These are phyloP conservation scores for Ganoderma multipileum DNA, from an alignment of 1,284 basidiomycete species.

Conservation along the genomic window DNA sequence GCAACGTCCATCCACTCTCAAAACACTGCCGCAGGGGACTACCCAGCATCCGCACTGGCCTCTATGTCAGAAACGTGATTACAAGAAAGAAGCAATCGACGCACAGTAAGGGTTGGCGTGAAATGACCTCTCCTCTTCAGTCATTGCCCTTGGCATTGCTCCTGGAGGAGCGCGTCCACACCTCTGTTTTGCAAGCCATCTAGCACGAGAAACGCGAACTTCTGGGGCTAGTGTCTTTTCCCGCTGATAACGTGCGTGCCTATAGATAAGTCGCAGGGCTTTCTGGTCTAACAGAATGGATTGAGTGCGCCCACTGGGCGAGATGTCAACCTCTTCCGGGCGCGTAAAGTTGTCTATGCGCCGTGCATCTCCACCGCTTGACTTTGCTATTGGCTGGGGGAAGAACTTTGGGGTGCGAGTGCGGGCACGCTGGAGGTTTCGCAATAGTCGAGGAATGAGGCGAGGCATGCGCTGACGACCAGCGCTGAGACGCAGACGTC, in stretches of 20 bases:
- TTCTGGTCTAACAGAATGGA: constrained; percentile 34
- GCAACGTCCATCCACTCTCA: constrained; percentile 57
- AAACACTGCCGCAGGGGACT: constrained; percentile 65
- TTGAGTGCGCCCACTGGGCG: constrained; percentile 30
- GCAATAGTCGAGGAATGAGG: constrained; percentile 66
- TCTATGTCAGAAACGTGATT: background rate
- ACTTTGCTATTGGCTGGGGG: background rate
- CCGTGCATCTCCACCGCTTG: background rate
- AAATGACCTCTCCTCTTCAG: constrained; percentile 63
- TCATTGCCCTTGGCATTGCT: constrained; percentile 63
- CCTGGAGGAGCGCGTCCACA: constrained; percentile 25
- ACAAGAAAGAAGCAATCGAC: constrained; percentile 32
- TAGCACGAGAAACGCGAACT: constrained; percentile 15
- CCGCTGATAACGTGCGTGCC: constrained; percentile 25
- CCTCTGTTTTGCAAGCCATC: constrained; percentile 13
- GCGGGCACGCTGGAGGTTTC: constrained; percentile 43
- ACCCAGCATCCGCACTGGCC: constrained; percentile 74
- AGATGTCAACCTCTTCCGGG: constrained; percentile 30
- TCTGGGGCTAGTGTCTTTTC: constrained; percentile 24
- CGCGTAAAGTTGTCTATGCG: constrained; percentile 19
- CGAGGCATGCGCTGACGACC: constrained; percentile 61
- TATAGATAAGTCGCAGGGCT: constrained; percentile 28
- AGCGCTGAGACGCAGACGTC: background rate
- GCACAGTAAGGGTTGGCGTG: constrained; percentile 78
- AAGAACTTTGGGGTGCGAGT: constrained; percentile 9